A percentile compares a stretch with the other conserved stretches of the same genome.
Conservation (phyloP, 805 yeast species). For the Ogataea zsoltii region DNA sequence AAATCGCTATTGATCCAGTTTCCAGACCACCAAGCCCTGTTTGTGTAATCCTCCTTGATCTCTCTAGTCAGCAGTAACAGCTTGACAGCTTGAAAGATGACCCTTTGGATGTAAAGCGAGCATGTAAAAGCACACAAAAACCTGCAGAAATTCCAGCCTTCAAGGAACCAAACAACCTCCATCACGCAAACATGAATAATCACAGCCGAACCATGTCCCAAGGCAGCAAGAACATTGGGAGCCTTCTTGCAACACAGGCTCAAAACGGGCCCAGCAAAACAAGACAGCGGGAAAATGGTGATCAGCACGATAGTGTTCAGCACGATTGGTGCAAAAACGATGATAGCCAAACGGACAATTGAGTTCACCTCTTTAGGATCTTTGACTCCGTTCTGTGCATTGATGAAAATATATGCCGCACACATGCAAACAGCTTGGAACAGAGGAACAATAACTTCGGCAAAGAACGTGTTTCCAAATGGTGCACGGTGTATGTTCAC, state of each 20-base stretch:
- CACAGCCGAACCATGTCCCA: conserved; percentile 40
- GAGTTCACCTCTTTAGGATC: conserved; percentile 54
- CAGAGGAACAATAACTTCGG: conserved; percentile 77
- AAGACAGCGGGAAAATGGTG: conserved; percentile 37
- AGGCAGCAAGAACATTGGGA: conserved; percentile 41
- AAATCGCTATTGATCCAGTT: conserved; percentile 43
- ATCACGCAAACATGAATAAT: conserved; percentile 36
- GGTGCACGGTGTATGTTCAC: conserved; percentile 70
- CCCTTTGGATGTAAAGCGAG: conserved; percentile 39
- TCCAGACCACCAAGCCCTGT: conserved; percentile 58
- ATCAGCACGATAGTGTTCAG: conserved; percentile 38
- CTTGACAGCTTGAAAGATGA: conserved; percentile 36
- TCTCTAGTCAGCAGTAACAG: conserved; percentile 42
- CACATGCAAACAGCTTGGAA: conserved; percentile 68
- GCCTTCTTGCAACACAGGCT: conserved; percentile 34
- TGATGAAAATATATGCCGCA: conserved; percentile 75
- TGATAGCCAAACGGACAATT: conserved; percentile 57
- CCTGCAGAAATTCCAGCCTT: conserved; percentile 43
- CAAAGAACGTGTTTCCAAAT: conserved; percentile 70
- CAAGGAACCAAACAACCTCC: conserved; percentile 40
- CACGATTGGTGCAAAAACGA: conserved; percentile 50
- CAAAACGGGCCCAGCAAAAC: conserved; percentile 39
- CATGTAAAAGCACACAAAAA: conserved; percentile 42
- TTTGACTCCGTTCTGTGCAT: conserved; percentile 82
- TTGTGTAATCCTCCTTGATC: conserved; percentile 39